Conservation (phyloP, 257 asterid species). For the Striga asiatica region DNA sequence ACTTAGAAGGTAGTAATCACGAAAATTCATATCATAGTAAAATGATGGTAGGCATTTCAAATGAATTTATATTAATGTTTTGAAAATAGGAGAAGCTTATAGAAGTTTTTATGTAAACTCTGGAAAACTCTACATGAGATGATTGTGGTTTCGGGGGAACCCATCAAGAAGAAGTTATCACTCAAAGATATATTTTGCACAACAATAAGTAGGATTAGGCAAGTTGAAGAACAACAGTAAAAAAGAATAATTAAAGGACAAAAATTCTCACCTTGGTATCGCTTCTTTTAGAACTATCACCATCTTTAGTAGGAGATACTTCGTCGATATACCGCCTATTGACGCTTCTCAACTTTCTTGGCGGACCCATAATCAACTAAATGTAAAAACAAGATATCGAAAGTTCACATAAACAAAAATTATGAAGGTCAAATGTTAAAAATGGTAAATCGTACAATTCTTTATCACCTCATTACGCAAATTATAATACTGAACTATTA, state of each 20-base stretch:
- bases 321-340: conserved; percentile 41
- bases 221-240: neutral
- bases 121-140: neutral
- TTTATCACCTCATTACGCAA: neutral
- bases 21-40: neutral
- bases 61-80: conserved; percentile 4
- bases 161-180: conserved; percentile 8
- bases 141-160: neutral
- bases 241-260: conserved; percentile 10
- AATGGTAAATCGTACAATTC: neutral
- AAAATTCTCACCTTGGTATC: conserved; percentile 51
- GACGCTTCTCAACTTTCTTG: conserved; percentile 53
- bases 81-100: conserved; percentile 11
- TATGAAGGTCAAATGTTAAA: neutral
- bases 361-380: conserved; percentile 53
- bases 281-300: conserved; percentile 40
- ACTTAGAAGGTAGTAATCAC: conserved; percentile 5
- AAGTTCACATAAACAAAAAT: neutral
- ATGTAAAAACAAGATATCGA: conserved; percentile 15
- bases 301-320: conserved; percentile 57
- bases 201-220: neutral
- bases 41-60: conserved; percentile 9
- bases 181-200: neutral
- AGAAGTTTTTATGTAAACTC: neutral
- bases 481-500: neutral